Conservation (phyloP, 176 grass and related monocot genomes). For the Alopecurus myosuroides region DNA sequence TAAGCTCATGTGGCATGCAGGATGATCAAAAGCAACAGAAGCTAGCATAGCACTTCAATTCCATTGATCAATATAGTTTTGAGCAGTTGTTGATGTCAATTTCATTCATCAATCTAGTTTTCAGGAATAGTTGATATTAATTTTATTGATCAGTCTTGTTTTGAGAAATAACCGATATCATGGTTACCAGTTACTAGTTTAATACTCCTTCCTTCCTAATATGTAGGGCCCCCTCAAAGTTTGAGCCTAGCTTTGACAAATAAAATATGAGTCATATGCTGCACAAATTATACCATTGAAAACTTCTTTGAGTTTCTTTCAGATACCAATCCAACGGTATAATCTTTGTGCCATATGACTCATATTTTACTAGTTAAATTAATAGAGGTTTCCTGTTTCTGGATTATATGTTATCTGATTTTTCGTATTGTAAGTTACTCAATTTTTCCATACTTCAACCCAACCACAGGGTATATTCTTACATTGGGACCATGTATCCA, state of each 20-base stretch:
- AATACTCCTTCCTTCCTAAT: too few species aligned
- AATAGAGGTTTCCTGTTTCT: not conserved
- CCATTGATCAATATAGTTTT: not conserved
- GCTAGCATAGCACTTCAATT: not conserved
- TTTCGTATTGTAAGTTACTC: not conserved
- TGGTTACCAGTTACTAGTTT: not conserved
- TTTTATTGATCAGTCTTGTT: not conserved
- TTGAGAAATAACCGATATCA: not conserved
- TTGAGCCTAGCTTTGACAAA: too few species aligned
- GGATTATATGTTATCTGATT: slow-evolving; percentile 1
- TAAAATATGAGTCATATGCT: too few species aligned
- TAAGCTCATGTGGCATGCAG: not conserved
- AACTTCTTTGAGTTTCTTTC: too few species aligned
- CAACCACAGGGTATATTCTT: not conserved
- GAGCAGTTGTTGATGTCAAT: not conserved
- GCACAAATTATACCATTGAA: too few species aligned
- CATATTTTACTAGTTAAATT: too few species aligned
- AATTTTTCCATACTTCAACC: not conserved
- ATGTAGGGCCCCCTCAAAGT: too few species aligned
- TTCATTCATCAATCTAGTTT: not conserved
- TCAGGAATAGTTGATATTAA: not conserved
- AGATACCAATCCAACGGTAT: too few species aligned
- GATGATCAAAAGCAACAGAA: not conserved
- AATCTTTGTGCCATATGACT: too few species aligned
- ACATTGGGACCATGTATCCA: not conserved